Evolutionary conservation across 768 basidiomycete species (phyloP).

Genomic region (Rhodosporidiobolus odoratus): DNA sequence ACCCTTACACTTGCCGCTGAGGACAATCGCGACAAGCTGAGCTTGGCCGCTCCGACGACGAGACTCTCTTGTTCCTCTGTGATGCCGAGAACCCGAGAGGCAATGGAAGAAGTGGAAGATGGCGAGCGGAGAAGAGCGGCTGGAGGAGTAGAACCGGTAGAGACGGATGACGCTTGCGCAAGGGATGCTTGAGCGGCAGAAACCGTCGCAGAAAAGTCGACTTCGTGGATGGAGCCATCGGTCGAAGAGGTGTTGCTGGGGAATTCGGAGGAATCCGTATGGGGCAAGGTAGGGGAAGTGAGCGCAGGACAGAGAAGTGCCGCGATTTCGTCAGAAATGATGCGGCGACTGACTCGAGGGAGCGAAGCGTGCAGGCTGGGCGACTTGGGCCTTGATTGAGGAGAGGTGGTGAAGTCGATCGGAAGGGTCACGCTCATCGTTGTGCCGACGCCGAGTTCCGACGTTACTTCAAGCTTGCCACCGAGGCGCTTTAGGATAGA

Average conservation of each 20-base stretch:
- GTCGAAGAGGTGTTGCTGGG: background rate
- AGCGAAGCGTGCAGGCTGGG: background rate
- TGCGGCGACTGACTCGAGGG: constrained; percentile 4
- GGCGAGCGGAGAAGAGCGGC: background rate
- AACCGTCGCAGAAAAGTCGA: constrained; percentile 11
- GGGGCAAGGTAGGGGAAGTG: background rate
- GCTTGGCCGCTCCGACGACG: constrained; percentile 23
- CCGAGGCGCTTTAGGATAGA: constrained; percentile 20
- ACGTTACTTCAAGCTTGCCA: constrained; percentile 23
- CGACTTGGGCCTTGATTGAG: background rate
- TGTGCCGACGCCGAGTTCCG: constrained; percentile 11
- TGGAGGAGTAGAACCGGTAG: background rate
- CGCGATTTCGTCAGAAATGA: constrained; percentile 27
- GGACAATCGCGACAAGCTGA: background rate
- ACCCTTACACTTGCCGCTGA: background rate
- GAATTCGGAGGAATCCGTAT: background rate
- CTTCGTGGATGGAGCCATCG: background rate
- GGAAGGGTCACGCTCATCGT: constrained; percentile 15
- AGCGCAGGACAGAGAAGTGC: background rate
- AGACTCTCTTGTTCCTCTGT: background rate
- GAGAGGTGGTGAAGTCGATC: constrained; percentile 1
- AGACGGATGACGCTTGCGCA: background rate
- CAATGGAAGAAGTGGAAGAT: too few species aligned
- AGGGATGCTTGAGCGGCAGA: background rate
- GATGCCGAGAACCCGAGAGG: background rate